Conservation (phyloP, 202 grass and related monocot species). For the Eragrostis tef region DNA sequence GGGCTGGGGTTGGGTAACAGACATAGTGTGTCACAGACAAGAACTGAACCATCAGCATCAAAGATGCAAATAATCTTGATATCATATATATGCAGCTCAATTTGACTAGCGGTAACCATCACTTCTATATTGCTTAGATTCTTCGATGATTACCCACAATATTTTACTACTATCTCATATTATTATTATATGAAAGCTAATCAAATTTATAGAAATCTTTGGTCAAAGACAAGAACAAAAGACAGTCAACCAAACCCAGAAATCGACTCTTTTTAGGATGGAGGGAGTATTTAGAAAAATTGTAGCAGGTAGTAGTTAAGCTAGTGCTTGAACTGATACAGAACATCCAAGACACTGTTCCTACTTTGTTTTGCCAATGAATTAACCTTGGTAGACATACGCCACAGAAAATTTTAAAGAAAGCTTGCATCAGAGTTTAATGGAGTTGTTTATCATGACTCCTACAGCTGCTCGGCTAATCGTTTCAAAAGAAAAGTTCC, state of each 20-base stretch:
- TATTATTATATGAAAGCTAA: too few species aligned
- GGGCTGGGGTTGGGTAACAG: neutral
- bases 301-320: neutral
- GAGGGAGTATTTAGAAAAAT: too few species aligned
- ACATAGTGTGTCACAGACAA: neutral
- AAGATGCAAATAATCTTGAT: constrained; percentile 8
- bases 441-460: constrained; percentile 1
- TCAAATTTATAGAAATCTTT: too few species aligned
- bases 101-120: neutral
- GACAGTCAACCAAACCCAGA: too few species aligned
- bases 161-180: neutral
- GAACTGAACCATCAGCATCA: neutral
- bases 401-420: neutral
- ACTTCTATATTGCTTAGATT: neutral
- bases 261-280: too few species aligned
- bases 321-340: constrained; percentile 12
- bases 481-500: neutral
- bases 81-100: neutral
- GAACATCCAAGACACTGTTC: neutral
- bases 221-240: too few species aligned
- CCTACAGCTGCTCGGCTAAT: neutral
- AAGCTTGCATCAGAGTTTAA: neutral
- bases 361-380: constrained; percentile 4
- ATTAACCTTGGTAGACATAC: constrained; percentile 13
- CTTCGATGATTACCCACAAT: neutral